Evolutionary conservation across 257 asterid species (phyloP), one percentile per base, ranked within the genome.

Genomic region (Salvia rosmarinus): DNA sequence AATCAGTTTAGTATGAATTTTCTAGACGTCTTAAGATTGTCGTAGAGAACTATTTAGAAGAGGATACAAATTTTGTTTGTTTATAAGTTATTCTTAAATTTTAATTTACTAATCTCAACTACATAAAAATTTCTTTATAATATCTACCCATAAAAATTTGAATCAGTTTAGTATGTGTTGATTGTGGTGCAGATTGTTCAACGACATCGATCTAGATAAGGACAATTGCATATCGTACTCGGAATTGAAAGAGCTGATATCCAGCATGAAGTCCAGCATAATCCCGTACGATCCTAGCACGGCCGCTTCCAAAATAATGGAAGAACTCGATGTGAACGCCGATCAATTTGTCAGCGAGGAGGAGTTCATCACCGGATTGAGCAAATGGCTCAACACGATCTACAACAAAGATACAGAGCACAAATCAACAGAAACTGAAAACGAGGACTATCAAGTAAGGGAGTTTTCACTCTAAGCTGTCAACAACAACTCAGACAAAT

Each of bases 231-330:
- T 87, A 65, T 82, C 90, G n/a, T 67, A 25, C 42, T 28, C 43
- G 9, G 94, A 87, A 44, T 12, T 87, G 64, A 83, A 80, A 65
- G 80, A 80, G 54, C 77, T 80, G 32, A 37, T 87, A 61, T 17
- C 42, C 19, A 59, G 70, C 32, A 80, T 87, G 65, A 77, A 82
- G 74, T 73, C 64, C 9, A 86, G 94, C 62, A 37, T 73, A 40
- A 71, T 79, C 19, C 68, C 83, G 13, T 58, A 59, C 1, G 77
- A 79, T 51, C 62, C 71, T 8, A 82, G 82, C 43, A 78, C 77
- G 8, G 85, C 83, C 28, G 83, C 85, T 9, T 58, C 83, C 6
- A 85, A 73, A 32, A 77, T 87, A 40, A 77, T 87, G 85, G 77
- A 89, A 63, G 84, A 82, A 28, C 85, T 85, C 25, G 90, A 87